Evolutionary conservation across 306 rosid genomes (phyloP).

Genomic region (Vigna radiata): DNA sequence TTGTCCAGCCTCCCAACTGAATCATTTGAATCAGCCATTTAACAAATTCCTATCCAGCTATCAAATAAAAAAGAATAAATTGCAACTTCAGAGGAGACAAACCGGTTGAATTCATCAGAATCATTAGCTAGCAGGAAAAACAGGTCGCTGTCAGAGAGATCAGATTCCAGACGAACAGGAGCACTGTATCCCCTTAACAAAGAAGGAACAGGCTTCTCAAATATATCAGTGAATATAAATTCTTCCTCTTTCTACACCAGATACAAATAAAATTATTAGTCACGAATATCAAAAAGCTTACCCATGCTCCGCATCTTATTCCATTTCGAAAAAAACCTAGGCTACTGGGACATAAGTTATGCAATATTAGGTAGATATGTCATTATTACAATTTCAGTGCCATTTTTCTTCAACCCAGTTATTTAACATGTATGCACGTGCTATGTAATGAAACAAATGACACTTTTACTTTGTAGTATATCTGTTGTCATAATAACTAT

Average conservation of each 20-base stretch:
- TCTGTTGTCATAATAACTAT: background rate
- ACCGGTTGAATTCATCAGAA: conserved; percentile 96
- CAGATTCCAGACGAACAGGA: conserved; percentile 91
- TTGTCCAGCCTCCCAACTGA: conserved; percentile 99
- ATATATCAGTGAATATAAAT: conserved; percentile 75
- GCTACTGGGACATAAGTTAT: background rate
- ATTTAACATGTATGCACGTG: background rate
- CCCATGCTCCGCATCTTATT: conserved; percentile 23
- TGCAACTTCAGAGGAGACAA: conserved; percentile 50
- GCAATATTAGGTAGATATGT: conserved; percentile 6
- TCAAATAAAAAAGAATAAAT: conserved; percentile 29
- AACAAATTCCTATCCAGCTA: conserved; percentile 34
- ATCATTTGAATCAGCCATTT: conserved; percentile 43
- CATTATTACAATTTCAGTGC: conserved; percentile 14
- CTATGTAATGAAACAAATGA: conserved; percentile 8
- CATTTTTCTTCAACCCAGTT: conserved; percentile 22
- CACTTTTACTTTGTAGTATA: background rate
- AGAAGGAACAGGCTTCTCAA: conserved; percentile 93
- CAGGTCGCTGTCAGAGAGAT: conserved; percentile 75
- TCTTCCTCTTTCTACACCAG: conserved; percentile 86
- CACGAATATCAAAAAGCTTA: conserved; percentile 18
- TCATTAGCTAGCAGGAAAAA: conserved; percentile 94
- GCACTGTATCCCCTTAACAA: conserved; percentile 90
- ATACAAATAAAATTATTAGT: conserved; percentile 31
- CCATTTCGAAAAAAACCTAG: conserved; percentile 16